Percentiles rank a stretch among this genome's conserved stretches.
Conservation (phyloP, 1,284 basidiomycete species). For the Melampsora larici-populina region DNA sequence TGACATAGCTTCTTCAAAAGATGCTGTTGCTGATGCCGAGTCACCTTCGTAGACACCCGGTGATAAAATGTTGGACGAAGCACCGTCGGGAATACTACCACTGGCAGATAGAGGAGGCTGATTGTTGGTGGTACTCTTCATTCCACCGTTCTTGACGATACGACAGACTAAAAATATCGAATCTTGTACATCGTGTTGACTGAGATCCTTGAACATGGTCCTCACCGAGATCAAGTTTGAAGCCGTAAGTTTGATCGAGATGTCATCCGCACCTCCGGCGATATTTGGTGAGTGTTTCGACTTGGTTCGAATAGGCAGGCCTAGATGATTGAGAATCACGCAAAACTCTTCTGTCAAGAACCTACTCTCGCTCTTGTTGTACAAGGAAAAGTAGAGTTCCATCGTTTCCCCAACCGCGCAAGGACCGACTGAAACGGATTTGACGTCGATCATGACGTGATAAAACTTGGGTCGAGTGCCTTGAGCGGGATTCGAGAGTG, state of each 20-base stretch:
- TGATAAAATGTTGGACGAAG: not conserved
- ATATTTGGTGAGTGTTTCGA: not conserved
- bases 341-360: constrained; percentile 95
- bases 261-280: not conserved
- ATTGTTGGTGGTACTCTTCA: constrained; percentile 10
- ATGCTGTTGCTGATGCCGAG: constrained; percentile 36
- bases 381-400: constrained; percentile 90
- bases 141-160: constrained; percentile 74
- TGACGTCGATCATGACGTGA: constrained; percentile 82
- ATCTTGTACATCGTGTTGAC: constrained; percentile 76
- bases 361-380: constrained; percentile 72
- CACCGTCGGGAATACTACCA: not conserved
- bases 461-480: constrained; percentile 64
- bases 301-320: constrained; percentile 64
- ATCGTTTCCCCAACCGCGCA: constrained; percentile 85
- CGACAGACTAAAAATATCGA: constrained; percentile 82
- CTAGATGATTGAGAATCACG: constrained; percentile 83
- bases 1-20: constrained; percentile 31
- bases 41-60: constrained; percentile 23
- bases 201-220: constrained; percentile 84
- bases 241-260: not conserved
- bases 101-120: not conserved
- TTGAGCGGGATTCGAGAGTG: constrained; percentile 24
- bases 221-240: constrained; percentile 61
- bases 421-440: constrained; percentile 83